These are phyloP conservation scores for Boechera stricta DNA, from an alignment of 345 rosid genomes.

Conservation along the genomic window DNA sequence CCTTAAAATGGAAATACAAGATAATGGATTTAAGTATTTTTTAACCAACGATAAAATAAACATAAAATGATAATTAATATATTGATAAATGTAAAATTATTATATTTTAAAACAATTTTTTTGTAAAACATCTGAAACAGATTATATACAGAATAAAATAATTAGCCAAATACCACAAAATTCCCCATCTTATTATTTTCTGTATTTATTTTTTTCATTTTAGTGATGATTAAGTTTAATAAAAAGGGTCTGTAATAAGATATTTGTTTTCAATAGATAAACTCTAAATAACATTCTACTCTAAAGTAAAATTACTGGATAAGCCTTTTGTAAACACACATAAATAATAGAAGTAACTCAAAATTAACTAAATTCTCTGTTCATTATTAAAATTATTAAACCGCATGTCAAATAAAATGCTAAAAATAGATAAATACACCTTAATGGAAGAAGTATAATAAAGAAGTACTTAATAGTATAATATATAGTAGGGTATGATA, in stretches of 20 bases:
- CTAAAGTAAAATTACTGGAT: background rate
- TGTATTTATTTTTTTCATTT: background rate
- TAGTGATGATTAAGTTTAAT: background rate
- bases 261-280: too few species aligned
- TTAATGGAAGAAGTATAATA: background rate
- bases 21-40: too few species aligned
- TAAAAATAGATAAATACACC: background rate
- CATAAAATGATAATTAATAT: too few species aligned
- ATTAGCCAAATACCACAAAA: background rate
- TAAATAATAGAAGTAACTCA: background rate
- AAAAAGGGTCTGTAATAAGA: background rate
- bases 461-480: slow-evolving; percentile 1
- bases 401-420: background rate
- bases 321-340: background rate
- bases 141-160: background rate
- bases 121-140: too few species aligned
- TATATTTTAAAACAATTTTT: too few species aligned
- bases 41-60: too few species aligned
- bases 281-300: background rate
- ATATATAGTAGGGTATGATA: slow-evolving; percentile 40
- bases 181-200: background rate
- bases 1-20: too few species aligned
- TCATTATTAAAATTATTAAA: background rate
- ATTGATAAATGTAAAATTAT: too few species aligned
- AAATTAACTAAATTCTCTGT: background rate